These are phyloP conservation scores for Gautieria morchelliformis DNA, from an alignment of 768 basidiomycete genomes.

Conservation along the genomic window DNA sequence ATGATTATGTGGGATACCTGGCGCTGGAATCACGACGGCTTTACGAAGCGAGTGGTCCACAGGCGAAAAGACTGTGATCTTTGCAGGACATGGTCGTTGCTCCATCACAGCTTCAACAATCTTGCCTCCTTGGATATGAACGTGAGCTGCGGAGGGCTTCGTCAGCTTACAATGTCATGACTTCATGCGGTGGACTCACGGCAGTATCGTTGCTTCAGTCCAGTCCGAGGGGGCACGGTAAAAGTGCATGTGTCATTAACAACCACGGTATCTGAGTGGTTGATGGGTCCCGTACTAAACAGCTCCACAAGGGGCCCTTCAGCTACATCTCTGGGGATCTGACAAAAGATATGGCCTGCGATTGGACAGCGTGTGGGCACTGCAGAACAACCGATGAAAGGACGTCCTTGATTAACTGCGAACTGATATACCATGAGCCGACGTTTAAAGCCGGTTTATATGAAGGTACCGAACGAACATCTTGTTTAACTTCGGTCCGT, in stretches of 20 bases:
- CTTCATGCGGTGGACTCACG: background rate
- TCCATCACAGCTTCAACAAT: conserved; percentile 2
- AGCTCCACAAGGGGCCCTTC: background rate
- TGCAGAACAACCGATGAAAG: conserved; percentile 2
- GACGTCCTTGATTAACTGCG: background rate
- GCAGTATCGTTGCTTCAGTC: conserved; percentile 5
- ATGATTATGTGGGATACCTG: conserved; percentile 4
- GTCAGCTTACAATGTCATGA: background rate
- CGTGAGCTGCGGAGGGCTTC: background rate
- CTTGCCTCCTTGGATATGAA: conserved; percentile 3
- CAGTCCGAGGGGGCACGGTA: conserved; percentile 2
- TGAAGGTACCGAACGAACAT: background rate
- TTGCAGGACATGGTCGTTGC: conserved; percentile 7
- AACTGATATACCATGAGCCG: background rate
- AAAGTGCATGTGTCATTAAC: conserved; percentile 1
- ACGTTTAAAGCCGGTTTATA: background rate
- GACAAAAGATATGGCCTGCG: background rate
- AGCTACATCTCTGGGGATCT: conserved; percentile 2
- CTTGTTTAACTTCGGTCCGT: background rate
- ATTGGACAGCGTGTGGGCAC: too few relatives aligned
- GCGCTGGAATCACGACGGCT: conserved; percentile 2
- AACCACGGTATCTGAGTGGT: background rate
- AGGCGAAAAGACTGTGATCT: conserved; percentile 3
- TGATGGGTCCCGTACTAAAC: background rate
- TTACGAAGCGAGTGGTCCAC: conserved; percentile 3